Evolutionary conservation across 192 early-diverging fungal species (phyloP).

Genomic region (Mortierella hygrophila): DNA sequence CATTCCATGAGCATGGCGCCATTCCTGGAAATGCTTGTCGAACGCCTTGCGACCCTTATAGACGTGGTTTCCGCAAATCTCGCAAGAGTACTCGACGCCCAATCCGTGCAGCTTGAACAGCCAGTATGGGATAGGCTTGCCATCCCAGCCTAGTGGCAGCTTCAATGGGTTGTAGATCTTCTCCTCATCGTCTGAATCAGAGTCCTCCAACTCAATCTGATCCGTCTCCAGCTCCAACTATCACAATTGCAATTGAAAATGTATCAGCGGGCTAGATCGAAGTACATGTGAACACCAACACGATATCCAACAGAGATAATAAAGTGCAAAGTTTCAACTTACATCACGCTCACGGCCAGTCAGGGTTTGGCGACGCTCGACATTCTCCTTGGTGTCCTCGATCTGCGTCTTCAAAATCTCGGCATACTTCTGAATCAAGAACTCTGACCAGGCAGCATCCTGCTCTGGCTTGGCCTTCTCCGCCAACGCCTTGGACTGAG

Average conservation of each 20-base stretch:
- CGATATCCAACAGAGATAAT: background rate
- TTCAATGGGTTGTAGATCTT: conserved; percentile 98
- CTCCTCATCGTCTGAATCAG: conserved; percentile 83
- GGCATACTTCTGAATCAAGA: conserved; percentile 70
- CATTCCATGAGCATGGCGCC: conserved; percentile 96
- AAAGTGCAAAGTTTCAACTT: conserved; percentile 26
- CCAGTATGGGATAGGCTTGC: conserved; percentile 99
- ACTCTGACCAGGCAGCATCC: conserved; percentile 74
- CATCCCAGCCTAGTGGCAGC: conserved; percentile 96
- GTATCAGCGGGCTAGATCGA: background rate
- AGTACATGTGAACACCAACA: background rate
- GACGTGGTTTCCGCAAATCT: conserved; percentile 95
- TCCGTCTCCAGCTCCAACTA: conserved; percentile 80
- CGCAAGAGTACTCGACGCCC: conserved; percentile 94
- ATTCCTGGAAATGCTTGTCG: conserved; percentile 96
- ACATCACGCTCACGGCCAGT: conserved; percentile 86
- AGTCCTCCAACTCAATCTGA: conserved; percentile 72
- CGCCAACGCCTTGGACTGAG: conserved; percentile 42
- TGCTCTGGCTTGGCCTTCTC: conserved; percentile 68
- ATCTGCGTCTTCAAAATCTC: conserved; percentile 66
- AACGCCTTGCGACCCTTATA: conserved; percentile 98
- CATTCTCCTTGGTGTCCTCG: conserved; percentile 87
- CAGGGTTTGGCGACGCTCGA: conserved; percentile 92
- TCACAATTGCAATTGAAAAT: background rate
- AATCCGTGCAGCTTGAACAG: conserved; percentile 97